Conservation (phyloP, 73 alveolate genomes). For the Paramecium octaurelia region DNA sequence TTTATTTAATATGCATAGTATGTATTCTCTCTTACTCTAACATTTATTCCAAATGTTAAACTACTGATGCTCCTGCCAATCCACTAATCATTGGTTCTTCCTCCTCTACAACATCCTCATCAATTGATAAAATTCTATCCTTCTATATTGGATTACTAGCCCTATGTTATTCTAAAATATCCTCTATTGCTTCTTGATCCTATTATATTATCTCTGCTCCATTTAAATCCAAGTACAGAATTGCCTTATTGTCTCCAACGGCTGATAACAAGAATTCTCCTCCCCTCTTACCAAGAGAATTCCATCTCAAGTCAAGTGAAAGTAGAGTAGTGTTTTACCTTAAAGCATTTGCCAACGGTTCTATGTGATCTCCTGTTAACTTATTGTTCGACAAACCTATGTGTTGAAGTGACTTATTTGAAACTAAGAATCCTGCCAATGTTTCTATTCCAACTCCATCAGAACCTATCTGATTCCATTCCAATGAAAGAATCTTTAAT, state of each 20-base stretch:
- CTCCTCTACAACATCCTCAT: constrained; percentile 22
- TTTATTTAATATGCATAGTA: constrained; percentile 56
- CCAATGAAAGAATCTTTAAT: constrained; percentile 43
- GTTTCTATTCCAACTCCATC: constrained; percentile 53
- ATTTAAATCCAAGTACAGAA: constrained; percentile 51
- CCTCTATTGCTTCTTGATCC: constrained; percentile 51
- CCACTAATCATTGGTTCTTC: constrained; percentile 38
- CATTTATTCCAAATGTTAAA: constrained; percentile 63
- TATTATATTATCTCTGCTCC: constrained; percentile 55
- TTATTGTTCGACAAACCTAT: constrained; percentile 33
- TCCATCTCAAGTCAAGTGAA: constrained; percentile 63
- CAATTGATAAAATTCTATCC: constrained; percentile 25
- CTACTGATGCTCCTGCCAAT: constrained; percentile 55
- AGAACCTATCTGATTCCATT: constrained; percentile 69
- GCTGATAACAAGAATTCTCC: constrained; percentile 43
- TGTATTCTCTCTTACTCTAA: constrained; percentile 66
- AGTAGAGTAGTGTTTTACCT: constrained; percentile 54
- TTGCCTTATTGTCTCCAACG: constrained; percentile 33
- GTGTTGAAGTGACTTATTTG: constrained; percentile 53
- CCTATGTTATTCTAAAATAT: constrained; percentile 54
- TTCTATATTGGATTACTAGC: constrained; percentile 57
- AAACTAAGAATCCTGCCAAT: constrained; percentile 54
- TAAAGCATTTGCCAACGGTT: constrained; percentile 53
- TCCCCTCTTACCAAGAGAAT: constrained; percentile 47
- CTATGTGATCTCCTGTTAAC: constrained; percentile 50